These are phyloP conservation scores for Candida sanyaensis DNA, from an alignment of 1,139 yeast genomes.

Conservation along the genomic window DNA sequence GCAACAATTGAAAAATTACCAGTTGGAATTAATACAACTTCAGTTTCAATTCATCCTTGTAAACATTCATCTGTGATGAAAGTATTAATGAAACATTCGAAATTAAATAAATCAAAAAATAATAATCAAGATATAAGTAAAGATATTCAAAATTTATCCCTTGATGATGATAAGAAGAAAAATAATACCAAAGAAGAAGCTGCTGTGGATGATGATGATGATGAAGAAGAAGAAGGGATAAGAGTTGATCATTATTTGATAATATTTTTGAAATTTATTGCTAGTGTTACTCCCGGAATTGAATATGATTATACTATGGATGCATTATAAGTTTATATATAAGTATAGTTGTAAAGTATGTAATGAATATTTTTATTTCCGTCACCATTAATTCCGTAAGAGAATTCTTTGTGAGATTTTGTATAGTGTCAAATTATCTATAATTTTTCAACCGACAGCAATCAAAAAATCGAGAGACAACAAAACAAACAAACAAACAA, in stretches of 20 bases:
- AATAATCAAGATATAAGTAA: slow-evolving; percentile 25
- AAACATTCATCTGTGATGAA: slow-evolving; percentile 94
- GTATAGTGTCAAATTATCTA: no score
- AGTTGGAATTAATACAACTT: slow-evolving; percentile 71
- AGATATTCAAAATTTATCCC: slow-evolving; percentile 15
- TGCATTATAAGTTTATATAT: slow-evolving; percentile 48
- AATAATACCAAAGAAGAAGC: slow-evolving; percentile 22
- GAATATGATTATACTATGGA: slow-evolving; percentile 98
- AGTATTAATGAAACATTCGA: slow-evolving; percentile 66
- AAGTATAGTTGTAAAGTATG: no score
- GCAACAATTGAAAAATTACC: slow-evolving; percentile 96
- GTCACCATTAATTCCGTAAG: no score
- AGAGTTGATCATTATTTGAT: slow-evolving; percentile 90
- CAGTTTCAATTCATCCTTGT: slow-evolving; percentile 96
- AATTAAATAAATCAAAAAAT: slow-evolving; percentile 19
- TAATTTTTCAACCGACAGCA: no score
- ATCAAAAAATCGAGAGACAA: no score
- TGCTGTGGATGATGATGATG: slow-evolving; percentile 12
- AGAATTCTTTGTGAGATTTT: no score
- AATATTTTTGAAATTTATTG: slow-evolving; percentile 87
- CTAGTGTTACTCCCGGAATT: slow-evolving; percentile 97
- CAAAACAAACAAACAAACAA: no score
- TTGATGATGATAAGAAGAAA: slow-evolving; percentile 30
- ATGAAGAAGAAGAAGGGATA: slow-evolving; percentile 42
- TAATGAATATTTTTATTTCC: no score